Conservation (phyloP, 1,284 basidiomycete species). For the Coniferiporia sulphurascens region DNA sequence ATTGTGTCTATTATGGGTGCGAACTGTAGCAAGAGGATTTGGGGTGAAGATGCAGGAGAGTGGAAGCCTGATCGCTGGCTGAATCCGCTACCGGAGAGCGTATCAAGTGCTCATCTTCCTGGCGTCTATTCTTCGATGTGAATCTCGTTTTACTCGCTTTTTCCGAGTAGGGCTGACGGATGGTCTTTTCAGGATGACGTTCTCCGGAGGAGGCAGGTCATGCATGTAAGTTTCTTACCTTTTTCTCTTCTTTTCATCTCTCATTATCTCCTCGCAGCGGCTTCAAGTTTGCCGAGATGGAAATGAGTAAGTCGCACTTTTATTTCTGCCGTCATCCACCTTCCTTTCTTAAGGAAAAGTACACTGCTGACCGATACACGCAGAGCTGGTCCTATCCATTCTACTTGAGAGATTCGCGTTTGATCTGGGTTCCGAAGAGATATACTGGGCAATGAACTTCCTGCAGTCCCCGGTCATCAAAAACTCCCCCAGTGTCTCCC, state of each 20-base stretch:
- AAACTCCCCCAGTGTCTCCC: background rate
- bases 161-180: background rate
- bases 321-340: background rate
- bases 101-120: constrained; percentile 9
- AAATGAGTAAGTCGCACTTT: constrained; percentile 8
- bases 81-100: constrained; percentile 7
- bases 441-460: constrained; percentile 12
- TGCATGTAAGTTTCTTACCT: constrained; percentile 16
- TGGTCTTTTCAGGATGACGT: constrained; percentile 15
- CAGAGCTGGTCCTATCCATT: constrained; percentile 3
- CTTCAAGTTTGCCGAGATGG: constrained; percentile 10
- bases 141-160: background rate
- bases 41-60: constrained; percentile 16
- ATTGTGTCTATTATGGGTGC: constrained; percentile 8
- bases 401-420: constrained; percentile 1
- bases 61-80: constrained; percentile 19
- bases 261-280: background rate
- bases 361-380: background rate
- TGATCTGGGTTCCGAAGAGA: background rate
- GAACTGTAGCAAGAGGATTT: constrained; percentile 14
- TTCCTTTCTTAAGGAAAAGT: background rate
- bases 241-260: background rate
- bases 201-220: constrained; percentile 17
- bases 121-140: constrained; percentile 15
- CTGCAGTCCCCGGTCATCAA: constrained; percentile 11